Evolutionary conservation across 768 basidiomycete species (phyloP).

Genomic region (Asterophora parasitica): DNA sequence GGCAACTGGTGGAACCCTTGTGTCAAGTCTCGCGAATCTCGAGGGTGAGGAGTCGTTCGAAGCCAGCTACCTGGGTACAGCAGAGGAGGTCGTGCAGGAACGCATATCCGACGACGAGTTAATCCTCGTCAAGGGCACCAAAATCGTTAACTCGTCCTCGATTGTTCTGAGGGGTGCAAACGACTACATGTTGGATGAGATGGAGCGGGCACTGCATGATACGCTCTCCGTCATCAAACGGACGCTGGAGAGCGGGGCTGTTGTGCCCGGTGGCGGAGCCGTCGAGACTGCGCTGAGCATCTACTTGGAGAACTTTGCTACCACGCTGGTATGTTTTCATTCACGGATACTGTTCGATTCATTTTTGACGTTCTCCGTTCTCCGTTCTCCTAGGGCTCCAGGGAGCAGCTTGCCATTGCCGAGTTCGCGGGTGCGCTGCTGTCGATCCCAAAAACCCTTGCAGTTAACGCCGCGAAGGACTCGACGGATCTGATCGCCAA

Average conservation of each 20-base stretch:
- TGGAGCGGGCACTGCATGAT: slow-evolving; percentile 96
- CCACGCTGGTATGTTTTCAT: slow-evolving; percentile 70
- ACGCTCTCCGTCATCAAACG: slow-evolving; percentile 93
- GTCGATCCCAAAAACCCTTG: slow-evolving; percentile 93
- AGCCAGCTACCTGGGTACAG: slow-evolving; percentile 80
- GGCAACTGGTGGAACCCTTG: slow-evolving; percentile 91
- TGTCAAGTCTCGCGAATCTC: slow-evolving; percentile 90
- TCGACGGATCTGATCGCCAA: slow-evolving; percentile 97
- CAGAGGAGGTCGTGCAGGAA: slow-evolving; percentile 96
- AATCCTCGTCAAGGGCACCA: slow-evolving; percentile 96
- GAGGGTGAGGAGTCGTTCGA: slow-evolving; percentile 99
- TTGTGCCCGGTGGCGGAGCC: slow-evolving; percentile 96
- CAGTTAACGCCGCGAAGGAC: slow-evolving; percentile 98
- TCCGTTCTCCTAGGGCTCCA: slow-evolving; percentile 66
- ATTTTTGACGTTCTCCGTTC: too few relatives aligned
- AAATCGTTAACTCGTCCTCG: slow-evolving; percentile 89
- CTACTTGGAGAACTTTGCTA: slow-evolving; percentile 98
- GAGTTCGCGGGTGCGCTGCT: slow-evolving; percentile 93
- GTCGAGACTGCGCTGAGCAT: slow-evolving; percentile 96
- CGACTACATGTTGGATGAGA: slow-evolving; percentile 99
- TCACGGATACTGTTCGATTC: background rate
- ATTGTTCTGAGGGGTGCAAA: slow-evolving; percentile 95
- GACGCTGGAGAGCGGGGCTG: slow-evolving; percentile 91
- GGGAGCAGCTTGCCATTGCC: slow-evolving; percentile 98
- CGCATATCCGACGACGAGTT: slow-evolving; percentile 98